Conservation (phyloP, 2,329 filamentous ascomycete genomes). For the Xylaria sp. region DNA sequence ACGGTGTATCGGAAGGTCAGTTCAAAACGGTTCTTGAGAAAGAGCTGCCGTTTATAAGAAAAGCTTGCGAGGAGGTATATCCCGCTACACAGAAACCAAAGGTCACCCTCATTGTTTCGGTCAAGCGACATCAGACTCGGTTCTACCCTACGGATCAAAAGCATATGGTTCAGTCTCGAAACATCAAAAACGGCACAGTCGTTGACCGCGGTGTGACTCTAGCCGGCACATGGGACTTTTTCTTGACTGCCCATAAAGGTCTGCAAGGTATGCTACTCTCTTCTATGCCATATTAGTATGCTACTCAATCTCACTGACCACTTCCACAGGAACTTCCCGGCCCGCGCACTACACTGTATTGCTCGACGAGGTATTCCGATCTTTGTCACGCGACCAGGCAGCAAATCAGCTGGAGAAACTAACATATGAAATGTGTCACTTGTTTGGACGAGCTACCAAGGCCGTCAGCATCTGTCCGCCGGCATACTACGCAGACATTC, state of each 20-base stretch:
- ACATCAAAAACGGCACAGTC: slow-evolving; percentile 79
- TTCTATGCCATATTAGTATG: not conserved
- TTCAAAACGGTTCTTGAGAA: slow-evolving; percentile 73
- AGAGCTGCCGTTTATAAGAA: slow-evolving; percentile 74
- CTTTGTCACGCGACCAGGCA: slow-evolving; percentile 50
- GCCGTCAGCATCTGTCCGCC: slow-evolving; percentile 88
- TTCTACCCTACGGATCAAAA: slow-evolving; percentile 76
- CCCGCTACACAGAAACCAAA: slow-evolving; percentile 64
- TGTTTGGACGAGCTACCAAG: slow-evolving; percentile 87
- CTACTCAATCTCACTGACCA: slow-evolving; percentile 20
- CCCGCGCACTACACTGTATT: slow-evolving; percentile 87
- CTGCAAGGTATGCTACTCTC: slow-evolving; percentile 67
- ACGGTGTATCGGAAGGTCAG: slow-evolving; percentile 89
- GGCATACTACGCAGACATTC: slow-evolving; percentile 89
- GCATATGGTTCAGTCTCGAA: slow-evolving; percentile 64
- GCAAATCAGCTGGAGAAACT: slow-evolving; percentile 76
- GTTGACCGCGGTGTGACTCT: slow-evolving; percentile 87
- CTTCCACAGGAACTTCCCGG: slow-evolving; percentile 68
- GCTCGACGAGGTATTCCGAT: slow-evolving; percentile 73
- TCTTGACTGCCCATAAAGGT: slow-evolving; percentile 81
- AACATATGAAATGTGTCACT: slow-evolving; percentile 83
- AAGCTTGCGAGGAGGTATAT: slow-evolving; percentile 72
- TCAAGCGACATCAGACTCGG: slow-evolving; percentile 88
- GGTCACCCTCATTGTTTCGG: slow-evolving; percentile 80
- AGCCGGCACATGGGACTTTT: slow-evolving; percentile 84